Evolutionary conservation across 202 grass and related monocot species (phyloP).

Genomic region (Eragrostis tef): DNA sequence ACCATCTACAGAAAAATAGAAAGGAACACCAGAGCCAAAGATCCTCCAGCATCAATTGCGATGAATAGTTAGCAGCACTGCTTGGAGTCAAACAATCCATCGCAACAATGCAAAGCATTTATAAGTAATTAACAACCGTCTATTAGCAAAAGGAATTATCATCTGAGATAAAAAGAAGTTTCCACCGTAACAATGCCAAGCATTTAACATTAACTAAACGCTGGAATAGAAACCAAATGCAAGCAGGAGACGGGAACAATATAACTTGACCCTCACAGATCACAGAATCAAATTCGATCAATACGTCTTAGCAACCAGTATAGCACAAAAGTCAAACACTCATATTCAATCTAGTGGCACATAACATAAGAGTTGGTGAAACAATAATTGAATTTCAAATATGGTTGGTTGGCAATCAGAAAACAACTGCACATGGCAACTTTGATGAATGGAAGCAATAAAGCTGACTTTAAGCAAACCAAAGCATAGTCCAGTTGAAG

Average conservation of each 20-base stretch:
- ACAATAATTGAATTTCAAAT: not conserved
- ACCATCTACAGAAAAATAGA: too few species aligned
- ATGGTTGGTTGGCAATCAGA: not conserved
- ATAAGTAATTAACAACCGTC: too few species aligned
- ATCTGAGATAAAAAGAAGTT: too few species aligned
- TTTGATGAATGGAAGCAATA: not conserved
- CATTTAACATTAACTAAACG: not conserved
- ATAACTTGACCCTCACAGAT: not conserved
- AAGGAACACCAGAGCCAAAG: too few species aligned
- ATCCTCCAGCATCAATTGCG: too few species aligned
- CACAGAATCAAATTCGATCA: not conserved
- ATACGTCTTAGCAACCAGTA: too few species aligned
- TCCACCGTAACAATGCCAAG: too few species aligned
- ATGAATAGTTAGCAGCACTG: too few species aligned
- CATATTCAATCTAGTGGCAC: not conserved
- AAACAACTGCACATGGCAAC: conserved; percentile 26
- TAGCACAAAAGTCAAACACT: not conserved
- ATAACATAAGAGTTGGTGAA: conserved; percentile 13
- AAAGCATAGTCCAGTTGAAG: not conserved
- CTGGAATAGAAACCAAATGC: not conserved
- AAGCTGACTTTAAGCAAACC: not conserved
- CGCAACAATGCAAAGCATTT: too few species aligned
- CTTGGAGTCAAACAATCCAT: too few species aligned
- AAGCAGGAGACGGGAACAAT: not conserved
- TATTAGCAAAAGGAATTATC: too few species aligned